A percentile compares a stretch with the other conserved stretches of the same genome.
Evolutionary conservation across 73 alveolate genomes (phyloP).

Genomic region (Paramecium sexaurelia): DNA sequence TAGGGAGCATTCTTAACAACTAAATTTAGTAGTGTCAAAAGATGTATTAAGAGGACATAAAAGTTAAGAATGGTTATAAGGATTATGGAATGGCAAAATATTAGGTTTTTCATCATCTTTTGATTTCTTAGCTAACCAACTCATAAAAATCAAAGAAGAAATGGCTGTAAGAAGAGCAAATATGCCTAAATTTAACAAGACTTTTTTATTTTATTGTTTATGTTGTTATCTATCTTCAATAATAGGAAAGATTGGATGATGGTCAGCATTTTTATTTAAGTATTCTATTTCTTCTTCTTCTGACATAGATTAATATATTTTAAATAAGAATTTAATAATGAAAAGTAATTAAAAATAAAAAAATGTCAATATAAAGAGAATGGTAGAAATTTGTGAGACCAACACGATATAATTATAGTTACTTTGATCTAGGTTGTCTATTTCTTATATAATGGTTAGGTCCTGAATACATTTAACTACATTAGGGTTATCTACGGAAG

Average conservation of each 20-base stretch:
- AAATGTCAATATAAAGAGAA: conserved; percentile 38
- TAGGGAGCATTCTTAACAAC: not conserved
- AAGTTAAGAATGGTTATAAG: not conserved
- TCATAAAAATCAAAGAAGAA: not conserved
- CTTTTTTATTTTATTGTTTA: not conserved
- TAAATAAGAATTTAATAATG: not conserved
- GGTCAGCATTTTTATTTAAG: not conserved
- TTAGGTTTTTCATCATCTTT: not conserved
- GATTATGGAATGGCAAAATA: conserved; percentile 12
- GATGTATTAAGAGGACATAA: not conserved
- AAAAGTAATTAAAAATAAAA: not conserved
- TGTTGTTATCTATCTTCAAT: not conserved
- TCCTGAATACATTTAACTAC: not conserved
- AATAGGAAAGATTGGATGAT: not conserved
- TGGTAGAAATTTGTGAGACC: conserved; percentile 34
- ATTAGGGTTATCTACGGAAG: not conserved
- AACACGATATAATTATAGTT: conserved; percentile 11
- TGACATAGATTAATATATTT: not conserved
- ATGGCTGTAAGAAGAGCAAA: conserved; percentile 4
- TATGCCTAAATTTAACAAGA: not conserved
- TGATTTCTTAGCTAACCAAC: not conserved
- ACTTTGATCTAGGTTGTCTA: conserved; percentile 25
- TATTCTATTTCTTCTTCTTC: not conserved
- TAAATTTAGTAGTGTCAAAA: not conserved
- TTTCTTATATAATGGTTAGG: not conserved